phyloP scores from a whole-genome alignment of 805 yeast species.

The Brettanomyces anomalus region DNA sequence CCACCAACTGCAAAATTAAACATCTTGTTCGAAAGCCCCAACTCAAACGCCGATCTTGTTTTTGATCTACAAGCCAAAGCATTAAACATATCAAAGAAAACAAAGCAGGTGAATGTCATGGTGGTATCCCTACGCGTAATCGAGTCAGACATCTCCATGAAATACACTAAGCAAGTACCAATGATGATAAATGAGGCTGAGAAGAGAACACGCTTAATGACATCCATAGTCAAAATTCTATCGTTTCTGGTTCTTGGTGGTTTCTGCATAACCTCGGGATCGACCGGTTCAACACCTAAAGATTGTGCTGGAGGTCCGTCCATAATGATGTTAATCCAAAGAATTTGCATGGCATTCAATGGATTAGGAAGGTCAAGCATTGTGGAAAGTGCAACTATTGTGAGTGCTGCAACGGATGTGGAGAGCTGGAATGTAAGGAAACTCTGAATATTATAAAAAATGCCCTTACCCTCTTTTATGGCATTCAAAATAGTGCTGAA shows the following conservation, averaged over 20 bases:
- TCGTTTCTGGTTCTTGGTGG: slow-evolving; percentile 93
- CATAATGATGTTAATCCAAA: slow-evolving; percentile 96
- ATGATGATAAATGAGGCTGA: slow-evolving; percentile 68
- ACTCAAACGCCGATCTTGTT: slow-evolving; percentile 70
- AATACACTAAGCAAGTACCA: slow-evolving; percentile 84
- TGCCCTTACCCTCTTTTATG: slow-evolving; percentile 96
- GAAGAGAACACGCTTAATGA: slow-evolving; percentile 64
- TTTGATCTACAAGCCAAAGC: slow-evolving; percentile 90
- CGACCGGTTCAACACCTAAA: slow-evolving; percentile 95
- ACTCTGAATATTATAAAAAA: slow-evolving; percentile 90
- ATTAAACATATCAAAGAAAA: slow-evolving; percentile 91
- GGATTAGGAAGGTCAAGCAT: slow-evolving; percentile 87
- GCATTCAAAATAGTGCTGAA: slow-evolving; percentile 90
- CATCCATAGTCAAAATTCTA: slow-evolving; percentile 63
- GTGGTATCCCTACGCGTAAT: slow-evolving; percentile 95
- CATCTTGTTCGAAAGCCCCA: slow-evolving; percentile 81
- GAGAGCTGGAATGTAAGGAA: slow-evolving; percentile 93
- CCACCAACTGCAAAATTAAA: slow-evolving; percentile 89
- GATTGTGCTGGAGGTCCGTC: slow-evolving; percentile 99
- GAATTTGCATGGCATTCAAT: slow-evolving; percentile 93
- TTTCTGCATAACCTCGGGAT: slow-evolving; percentile 86
- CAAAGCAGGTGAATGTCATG: slow-evolving; percentile 97
- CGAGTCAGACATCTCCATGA: slow-evolving; percentile 78
- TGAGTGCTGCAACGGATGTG: slow-evolving; percentile 90
- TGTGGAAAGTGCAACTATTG: slow-evolving; percentile 81